Evolutionary conservation across 208 protist species (phyloP).

Genomic region (Crithidia sp.): DNA sequence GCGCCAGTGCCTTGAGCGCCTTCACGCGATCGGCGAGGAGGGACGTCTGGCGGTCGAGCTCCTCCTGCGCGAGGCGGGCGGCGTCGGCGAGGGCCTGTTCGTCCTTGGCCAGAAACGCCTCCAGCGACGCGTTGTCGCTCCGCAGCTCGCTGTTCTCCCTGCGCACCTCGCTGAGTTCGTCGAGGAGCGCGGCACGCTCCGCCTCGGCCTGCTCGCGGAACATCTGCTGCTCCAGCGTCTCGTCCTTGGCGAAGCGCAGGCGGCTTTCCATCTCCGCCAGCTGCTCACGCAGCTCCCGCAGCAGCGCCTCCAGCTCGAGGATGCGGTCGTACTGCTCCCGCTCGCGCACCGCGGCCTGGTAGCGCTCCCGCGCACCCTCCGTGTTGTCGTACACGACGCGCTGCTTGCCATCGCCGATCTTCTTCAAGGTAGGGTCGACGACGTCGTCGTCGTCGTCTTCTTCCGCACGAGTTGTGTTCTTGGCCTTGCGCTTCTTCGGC

Average conservation of each 20-base stretch:
- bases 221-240: slow-evolving; percentile 58
- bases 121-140: slow-evolving; percentile 52
- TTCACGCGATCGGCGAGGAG: slow-evolving; percentile 43
- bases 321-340: slow-evolving; percentile 58
- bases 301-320: slow-evolving; percentile 49
- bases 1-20: slow-evolving; percentile 44
- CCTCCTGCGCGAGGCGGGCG: slow-evolving; percentile 50
- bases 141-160: slow-evolving; percentile 45
- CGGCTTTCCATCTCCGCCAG: slow-evolving; percentile 57
- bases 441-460: slow-evolving; percentile 11
- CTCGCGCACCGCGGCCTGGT: slow-evolving; percentile 53
- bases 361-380: slow-evolving; percentile 66
- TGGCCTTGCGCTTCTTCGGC: background rate
- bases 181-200: slow-evolving; percentile 42
- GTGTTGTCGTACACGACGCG: slow-evolving; percentile 53
- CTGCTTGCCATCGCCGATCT: slow-evolving; percentile 18
- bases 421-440: slow-evolving; percentile 2
- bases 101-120: slow-evolving; percentile 42
- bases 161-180: slow-evolving; percentile 40
- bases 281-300: slow-evolving; percentile 58
- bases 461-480: too few species aligned
- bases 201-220: slow-evolving; percentile 48
- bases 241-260: slow-evolving; percentile 68
- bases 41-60: slow-evolving; percentile 43
- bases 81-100: slow-evolving; percentile 63